Base-by-base conservation (phyloP, 1,284 basidiomycete genomes). In the Athelia sp. region DNA sequence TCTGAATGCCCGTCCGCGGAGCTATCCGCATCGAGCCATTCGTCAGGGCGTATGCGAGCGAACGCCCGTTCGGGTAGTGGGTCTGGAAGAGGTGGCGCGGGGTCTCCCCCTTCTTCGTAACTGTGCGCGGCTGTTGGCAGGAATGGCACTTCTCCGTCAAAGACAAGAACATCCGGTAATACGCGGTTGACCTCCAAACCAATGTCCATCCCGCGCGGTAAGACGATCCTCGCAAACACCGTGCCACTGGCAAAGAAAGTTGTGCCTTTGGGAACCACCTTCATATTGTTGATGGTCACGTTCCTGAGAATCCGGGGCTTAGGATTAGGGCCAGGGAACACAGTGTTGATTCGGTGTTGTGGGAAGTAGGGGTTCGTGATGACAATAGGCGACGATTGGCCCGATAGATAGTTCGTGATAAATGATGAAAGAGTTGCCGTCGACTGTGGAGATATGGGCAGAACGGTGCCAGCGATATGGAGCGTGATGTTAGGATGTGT, bases 241-340 rank as follows among this genome's bases (percentile, higher is more conserved):
- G 73, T 76, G 11, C 86, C 87, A 56, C 79, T 87, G 0, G 86
- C 83, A 18, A 82, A 66, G 58, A 90, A 75, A 1, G 63, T 62
- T 3, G 59, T 68, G 1, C 75, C 76, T 4, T 54, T 54, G 0
- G 84, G 73, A 50, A 72, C 77, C 50, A 90, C 75, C 56, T 76
- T 79, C 88, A 90, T 90, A 56, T 87, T 75, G 23, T 73, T 74
- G 50, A 90, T 83, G 2, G 82, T 84, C 26, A 90, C 81, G 52
- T 87, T 71, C 17, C 76, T 78, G 17, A 90, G 70, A 40, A 90
- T 70, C 22, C 75, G 69, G 1, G 87, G 87, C 32, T 72, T 74
- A 2, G 79, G 77, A 40, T 70, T 60, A 1, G 84, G 84, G 1
- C 76, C 75, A 9, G 87, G 88, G 60, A 90, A 89, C 1, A 69